Evolutionary conservation across 2,329 filamentous ascomycete species (phyloP).

Genomic region (Arthrobotrys megalospora): DNA sequence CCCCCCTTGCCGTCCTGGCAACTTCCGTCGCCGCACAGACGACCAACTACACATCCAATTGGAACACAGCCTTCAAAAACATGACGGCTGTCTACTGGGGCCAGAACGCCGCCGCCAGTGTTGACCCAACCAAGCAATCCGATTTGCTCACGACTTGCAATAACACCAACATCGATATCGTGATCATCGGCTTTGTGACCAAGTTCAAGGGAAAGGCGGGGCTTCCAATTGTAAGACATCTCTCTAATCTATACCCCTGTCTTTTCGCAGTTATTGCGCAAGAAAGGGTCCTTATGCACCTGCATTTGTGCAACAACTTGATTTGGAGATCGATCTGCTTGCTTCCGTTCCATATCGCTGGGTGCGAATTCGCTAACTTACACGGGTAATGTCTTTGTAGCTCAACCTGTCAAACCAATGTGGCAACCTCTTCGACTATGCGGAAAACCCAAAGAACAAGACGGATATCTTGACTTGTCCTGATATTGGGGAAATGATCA

Average conservation of each 20-base stretch:
- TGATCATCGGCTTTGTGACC: conserved; percentile 53
- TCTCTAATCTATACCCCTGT: conserved; percentile 12
- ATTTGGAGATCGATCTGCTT: conserved; percentile 19
- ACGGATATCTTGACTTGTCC: conserved; percentile 53
- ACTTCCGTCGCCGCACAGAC: conserved; percentile 19
- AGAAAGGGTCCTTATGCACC: neutral
- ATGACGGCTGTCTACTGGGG: conserved; percentile 59
- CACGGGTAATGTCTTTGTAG: conserved; percentile 17
- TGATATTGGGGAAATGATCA: conserved; percentile 58
- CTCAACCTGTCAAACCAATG: conserved; percentile 58
- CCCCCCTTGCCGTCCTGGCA: conserved; percentile 36
- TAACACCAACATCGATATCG: conserved; percentile 44
- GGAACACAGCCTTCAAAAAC: conserved; percentile 21
- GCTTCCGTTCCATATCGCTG: conserved; percentile 16
- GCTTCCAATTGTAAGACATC: conserved; percentile 38
- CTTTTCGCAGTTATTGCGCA: neutral
- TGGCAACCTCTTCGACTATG: conserved; percentile 28
- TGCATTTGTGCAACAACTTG: conserved; percentile 5
- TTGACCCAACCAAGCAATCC: conserved; percentile 23
- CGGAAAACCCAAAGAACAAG: conserved; percentile 34
- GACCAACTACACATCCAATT: neutral
- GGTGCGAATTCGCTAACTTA: conserved; percentile 27
- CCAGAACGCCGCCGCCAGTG: conserved; percentile 33
- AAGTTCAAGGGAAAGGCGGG: conserved; percentile 49
- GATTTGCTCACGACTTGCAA: conserved; percentile 46